Percentiles rank a stretch among this genome's conserved stretches.
Conservation (phyloP, 2,329 filamentous ascomycete species). For the Exophiala alcalophila region DNA sequence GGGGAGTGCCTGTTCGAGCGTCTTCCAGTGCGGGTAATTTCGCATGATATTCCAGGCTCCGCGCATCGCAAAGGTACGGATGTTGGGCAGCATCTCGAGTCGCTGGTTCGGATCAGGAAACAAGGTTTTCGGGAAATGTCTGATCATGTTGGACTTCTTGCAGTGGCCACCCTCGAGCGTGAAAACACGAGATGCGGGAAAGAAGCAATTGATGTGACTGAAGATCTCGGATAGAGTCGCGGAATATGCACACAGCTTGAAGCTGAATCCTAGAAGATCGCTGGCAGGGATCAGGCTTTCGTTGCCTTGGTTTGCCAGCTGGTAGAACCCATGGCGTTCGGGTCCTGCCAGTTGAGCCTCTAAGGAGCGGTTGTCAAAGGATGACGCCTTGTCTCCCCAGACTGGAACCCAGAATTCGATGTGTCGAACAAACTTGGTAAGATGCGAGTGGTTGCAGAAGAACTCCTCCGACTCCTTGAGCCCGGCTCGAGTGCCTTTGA, state of each 20-base stretch:
- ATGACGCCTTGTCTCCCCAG: conserved; percentile 56
- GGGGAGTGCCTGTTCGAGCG: conserved; percentile 61
- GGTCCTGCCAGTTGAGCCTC: conserved; percentile 16
- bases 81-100: conserved; percentile 52
- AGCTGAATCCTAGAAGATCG: conserved; percentile 54
- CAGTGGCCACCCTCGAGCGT: conserved; percentile 75
- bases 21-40: conserved; percentile 59
- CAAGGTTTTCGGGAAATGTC: conserved; percentile 49
- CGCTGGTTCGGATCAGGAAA: conserved; percentile 31
- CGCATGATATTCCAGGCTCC: conserved; percentile 76
- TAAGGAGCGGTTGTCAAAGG: conserved; percentile 13
- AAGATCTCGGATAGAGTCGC: conserved; percentile 70
- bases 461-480: conserved; percentile 59
- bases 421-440: conserved; percentile 65
- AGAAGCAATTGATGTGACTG: conserved; percentile 56
- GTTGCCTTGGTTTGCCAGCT: conserved; percentile 17
- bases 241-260: conserved; percentile 62
- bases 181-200: conserved; percentile 62
- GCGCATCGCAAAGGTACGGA: conserved; percentile 67
- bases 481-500: conserved; percentile 67
- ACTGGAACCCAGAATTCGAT: conserved; percentile 77
- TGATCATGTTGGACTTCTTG: conserved; percentile 69
- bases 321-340: conserved; percentile 17
- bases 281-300: conserved; percentile 40
- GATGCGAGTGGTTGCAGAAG: conserved; percentile 58